Evolutionary conservation across 1,284 basidiomycete genomes (phyloP).

Genomic region (Cystobasidium sp.): DNA sequence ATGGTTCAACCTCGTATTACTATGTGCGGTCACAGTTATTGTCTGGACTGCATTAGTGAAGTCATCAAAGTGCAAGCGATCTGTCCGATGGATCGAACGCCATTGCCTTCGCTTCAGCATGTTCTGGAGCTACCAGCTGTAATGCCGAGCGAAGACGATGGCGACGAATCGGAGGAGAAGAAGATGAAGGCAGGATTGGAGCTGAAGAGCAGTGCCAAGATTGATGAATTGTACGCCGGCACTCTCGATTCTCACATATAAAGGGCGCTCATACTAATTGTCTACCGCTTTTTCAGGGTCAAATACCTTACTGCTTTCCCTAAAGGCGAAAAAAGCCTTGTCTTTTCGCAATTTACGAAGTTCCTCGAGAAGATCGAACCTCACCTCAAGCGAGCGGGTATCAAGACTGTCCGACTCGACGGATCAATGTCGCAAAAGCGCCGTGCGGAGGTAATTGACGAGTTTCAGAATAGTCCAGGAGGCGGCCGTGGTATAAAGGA

Average conservation of each 20-base stretch:
- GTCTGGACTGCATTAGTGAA: slow-evolving; percentile 34
- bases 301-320: slow-evolving; percentile 36
- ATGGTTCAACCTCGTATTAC: slow-evolving; percentile 34
- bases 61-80: slow-evolving; percentile 30
- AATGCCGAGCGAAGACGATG: slow-evolving; percentile 17
- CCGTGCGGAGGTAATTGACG: slow-evolving; percentile 50
- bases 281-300: not conserved
- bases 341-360: slow-evolving; percentile 53
- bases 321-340: slow-evolving; percentile 47
- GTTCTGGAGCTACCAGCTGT: slow-evolving; percentile 37
- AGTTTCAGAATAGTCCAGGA: slow-evolving; percentile 40
- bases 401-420: slow-evolving; percentile 47
- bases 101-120: slow-evolving; percentile 19
- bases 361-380: slow-evolving; percentile 49
- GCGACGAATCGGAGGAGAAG: slow-evolving; percentile 15
- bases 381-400: slow-evolving; percentile 32
- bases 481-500: not conserved
- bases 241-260: not conserved
- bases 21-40: slow-evolving; percentile 39
- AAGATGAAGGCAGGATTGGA: not conserved
- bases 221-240: slow-evolving; percentile 33
- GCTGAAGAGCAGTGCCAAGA: slow-evolving; percentile 27
- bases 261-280: not conserved
- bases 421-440: slow-evolving; percentile 51
- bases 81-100: slow-evolving; percentile 39